Conservation (phyloP, 1,284 basidiomycete species). For the Rhodofomes roseus region DNA sequence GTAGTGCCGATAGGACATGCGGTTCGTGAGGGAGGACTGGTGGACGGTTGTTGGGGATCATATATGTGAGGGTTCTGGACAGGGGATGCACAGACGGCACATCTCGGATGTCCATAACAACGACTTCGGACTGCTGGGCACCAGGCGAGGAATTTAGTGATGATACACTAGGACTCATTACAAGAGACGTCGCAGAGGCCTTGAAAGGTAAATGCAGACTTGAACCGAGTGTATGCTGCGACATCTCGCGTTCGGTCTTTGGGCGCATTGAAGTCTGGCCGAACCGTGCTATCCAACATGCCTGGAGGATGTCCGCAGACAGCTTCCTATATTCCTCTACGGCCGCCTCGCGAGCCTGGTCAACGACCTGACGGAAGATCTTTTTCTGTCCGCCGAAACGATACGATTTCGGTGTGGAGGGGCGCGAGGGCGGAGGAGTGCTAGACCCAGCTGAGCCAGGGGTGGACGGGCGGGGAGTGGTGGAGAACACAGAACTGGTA, state of each 20-base stretch:
- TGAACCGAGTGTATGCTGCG: constrained; percentile 30
- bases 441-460: constrained; percentile 23
- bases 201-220: constrained; percentile 48
- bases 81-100: constrained; percentile 36
- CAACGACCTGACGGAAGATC: constrained; percentile 59
- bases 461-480: constrained; percentile 22
- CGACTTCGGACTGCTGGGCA: constrained; percentile 37
- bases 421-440: constrained; percentile 17
- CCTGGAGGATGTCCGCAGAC: constrained; percentile 45
- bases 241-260: constrained; percentile 33
- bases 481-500: constrained; percentile 13
- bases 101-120: constrained; percentile 21
- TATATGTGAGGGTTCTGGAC: constrained; percentile 28
- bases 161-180: constrained; percentile 18
- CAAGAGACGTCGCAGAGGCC: constrained; percentile 35
- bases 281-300: constrained; percentile 47
- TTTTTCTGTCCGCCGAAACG: constrained; percentile 45
- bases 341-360: constrained; percentile 46
- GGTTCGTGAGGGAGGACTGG: constrained; percentile 49
- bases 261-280: constrained; percentile 28
- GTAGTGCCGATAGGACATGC: constrained; percentile 53
- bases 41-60: constrained; percentile 25
- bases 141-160: constrained; percentile 26
- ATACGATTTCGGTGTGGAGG: constrained; percentile 47
- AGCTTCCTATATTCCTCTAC: constrained; percentile 43